A percentile compares a stretch with the other conserved stretches of the same genome.
phyloP scores from a whole-genome alignment of 768 basidiomycete species.

The Mycena vitilis region DNA sequence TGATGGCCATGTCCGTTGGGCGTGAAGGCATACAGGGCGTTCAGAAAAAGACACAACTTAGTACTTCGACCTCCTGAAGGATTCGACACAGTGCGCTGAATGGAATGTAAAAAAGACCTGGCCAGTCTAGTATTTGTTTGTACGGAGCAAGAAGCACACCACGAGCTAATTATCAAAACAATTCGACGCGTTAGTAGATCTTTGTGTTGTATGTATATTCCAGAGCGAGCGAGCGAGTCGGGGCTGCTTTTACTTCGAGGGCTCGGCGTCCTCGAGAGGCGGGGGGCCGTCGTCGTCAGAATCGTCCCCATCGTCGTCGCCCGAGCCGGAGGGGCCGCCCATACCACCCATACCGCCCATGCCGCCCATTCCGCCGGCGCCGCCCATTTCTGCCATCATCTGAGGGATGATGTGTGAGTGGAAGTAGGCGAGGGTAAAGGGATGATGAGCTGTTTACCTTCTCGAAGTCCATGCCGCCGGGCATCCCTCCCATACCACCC shows the following conservation, averaged over 20 bases:
- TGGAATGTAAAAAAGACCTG: slow-evolving; percentile 3
- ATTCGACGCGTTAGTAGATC: slow-evolving; percentile 19
- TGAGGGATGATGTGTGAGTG: slow-evolving; percentile 36
- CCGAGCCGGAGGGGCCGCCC: slow-evolving; percentile 50
- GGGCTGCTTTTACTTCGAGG: slow-evolving; percentile 21
- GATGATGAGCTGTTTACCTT: slow-evolving; percentile 53
- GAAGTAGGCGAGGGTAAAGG: background rate
- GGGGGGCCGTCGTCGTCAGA: slow-evolving; percentile 80
- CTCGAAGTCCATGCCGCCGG: slow-evolving; percentile 71
- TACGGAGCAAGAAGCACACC: slow-evolving; percentile 13
- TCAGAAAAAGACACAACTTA: too few species aligned
- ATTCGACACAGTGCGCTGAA: too few species aligned
- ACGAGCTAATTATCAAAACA: slow-evolving; percentile 30
- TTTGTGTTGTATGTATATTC: background rate
- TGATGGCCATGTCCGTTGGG: too few species aligned
- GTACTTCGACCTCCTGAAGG: too few species aligned
- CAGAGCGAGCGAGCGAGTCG: too few species aligned
- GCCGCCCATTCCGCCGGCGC: slow-evolving; percentile 32
- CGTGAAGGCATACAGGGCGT: too few species aligned
- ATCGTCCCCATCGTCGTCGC: slow-evolving; percentile 56
- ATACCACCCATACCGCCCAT: slow-evolving; percentile 30
- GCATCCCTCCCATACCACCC: slow-evolving; percentile 57
- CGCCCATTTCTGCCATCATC: slow-evolving; percentile 67
- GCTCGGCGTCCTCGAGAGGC: slow-evolving; percentile 75
- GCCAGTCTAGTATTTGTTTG: slow-evolving; percentile 9